phyloP scores from a whole-genome alignment of 805 yeast species.

The Ogataea pignaliae region DNA sequence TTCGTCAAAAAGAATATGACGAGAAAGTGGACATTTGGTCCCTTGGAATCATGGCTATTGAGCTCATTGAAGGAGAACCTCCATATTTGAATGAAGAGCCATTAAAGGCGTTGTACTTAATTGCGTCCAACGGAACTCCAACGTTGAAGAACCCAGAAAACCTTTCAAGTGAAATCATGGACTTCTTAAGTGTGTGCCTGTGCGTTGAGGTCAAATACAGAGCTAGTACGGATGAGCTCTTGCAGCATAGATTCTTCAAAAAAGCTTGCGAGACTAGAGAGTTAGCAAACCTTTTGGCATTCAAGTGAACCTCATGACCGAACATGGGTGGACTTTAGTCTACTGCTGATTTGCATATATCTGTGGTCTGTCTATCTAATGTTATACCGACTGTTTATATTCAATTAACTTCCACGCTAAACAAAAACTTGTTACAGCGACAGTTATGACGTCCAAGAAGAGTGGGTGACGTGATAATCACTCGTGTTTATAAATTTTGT shows the following conservation, averaged over 20 bases:
- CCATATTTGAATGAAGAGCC: constrained; percentile 97
- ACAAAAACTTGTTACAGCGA: no score
- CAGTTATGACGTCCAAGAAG: no score
- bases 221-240: constrained; percentile 83
- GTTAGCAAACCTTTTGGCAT: constrained; percentile 51
- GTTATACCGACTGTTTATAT: neutral
- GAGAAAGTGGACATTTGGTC: constrained; percentile 98
- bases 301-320: constrained; percentile 11
- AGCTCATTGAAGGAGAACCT: constrained; percentile 99
- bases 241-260: constrained; percentile 69
- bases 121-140: constrained; percentile 97
- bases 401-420: no score
- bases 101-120: constrained; percentile 83
- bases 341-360: no score
- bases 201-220: constrained; percentile 92
- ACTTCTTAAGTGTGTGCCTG: constrained; percentile 83
- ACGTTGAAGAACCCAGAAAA: constrained; percentile 76
- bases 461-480: no score
- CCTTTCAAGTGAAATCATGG: constrained; percentile 71
- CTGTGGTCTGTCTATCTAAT: neutral
- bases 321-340: no score
- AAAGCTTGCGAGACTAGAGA: constrained; percentile 59
- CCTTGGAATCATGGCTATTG: constrained; percentile 92
- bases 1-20: constrained; percentile 89
- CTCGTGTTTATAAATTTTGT: no score